Conservation (phyloP, 2,329 filamentous ascomycete genomes). For the Talaromyces islandicus region DNA sequence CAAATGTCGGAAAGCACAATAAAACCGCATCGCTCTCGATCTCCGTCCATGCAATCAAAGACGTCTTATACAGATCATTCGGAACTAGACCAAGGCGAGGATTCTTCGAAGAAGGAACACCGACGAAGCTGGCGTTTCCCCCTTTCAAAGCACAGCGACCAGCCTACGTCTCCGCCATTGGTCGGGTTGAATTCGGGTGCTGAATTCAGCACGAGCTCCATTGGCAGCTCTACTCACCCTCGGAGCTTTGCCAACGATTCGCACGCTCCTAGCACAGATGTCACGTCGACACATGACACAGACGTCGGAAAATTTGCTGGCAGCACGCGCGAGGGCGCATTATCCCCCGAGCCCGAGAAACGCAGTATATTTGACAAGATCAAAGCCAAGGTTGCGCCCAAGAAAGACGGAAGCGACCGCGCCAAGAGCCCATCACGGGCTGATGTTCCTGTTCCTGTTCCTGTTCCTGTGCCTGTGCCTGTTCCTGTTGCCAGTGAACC, state of each 20-base stretch:
- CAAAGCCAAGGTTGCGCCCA: slow-evolving; percentile 54
- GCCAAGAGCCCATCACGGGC: slow-evolving; percentile 46
- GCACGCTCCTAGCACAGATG: slow-evolving; percentile 32
- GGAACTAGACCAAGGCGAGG: slow-evolving; percentile 68
- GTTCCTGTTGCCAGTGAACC: neutral
- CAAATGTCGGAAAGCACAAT: slow-evolving; percentile 48
- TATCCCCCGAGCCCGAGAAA: slow-evolving; percentile 43
- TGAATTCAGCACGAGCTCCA: slow-evolving; percentile 61
- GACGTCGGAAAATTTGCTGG: slow-evolving; percentile 27
- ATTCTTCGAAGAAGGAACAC: slow-evolving; percentile 58
- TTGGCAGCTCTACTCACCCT: slow-evolving; percentile 54
- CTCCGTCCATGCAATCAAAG: slow-evolving; percentile 68
- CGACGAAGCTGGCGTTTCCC: slow-evolving; percentile 69
- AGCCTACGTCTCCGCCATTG: slow-evolving; percentile 11
- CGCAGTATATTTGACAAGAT: slow-evolving; percentile 60
- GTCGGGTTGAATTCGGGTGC: slow-evolving; percentile 60
- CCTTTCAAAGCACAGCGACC: slow-evolving; percentile 39
- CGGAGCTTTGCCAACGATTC: slow-evolving; percentile 42
- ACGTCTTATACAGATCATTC: slow-evolving; percentile 71
- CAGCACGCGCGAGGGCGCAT: slow-evolving; percentile 19
- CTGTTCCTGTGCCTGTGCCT: neutral
- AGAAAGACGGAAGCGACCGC: slow-evolving; percentile 49
- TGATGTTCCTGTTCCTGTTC: slow-evolving; percentile 13
- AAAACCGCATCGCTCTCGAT: slow-evolving; percentile 65
- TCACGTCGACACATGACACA: slow-evolving; percentile 32